Evolutionary conservation across 2,329 filamentous ascomycete species (phyloP).

Genomic region (Colletotrichum tanaceti): DNA sequence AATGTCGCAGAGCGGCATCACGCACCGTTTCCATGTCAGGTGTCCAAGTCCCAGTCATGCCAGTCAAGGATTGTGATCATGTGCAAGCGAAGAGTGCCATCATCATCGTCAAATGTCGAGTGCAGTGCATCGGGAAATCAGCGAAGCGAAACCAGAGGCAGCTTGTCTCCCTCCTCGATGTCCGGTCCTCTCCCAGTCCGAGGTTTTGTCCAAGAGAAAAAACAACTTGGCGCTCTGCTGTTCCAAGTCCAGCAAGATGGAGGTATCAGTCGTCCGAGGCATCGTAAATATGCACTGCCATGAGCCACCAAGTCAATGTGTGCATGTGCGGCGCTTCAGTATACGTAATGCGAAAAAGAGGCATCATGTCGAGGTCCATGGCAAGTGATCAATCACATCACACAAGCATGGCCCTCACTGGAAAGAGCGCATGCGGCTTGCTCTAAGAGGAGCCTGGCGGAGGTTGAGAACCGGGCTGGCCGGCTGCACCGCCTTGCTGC

Average conservation of each 20-base stretch:
- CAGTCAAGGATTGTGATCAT: conserved; percentile 39
- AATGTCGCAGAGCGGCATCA: conserved; percentile 34
- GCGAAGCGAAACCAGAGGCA: conserved; percentile 30
- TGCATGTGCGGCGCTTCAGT: conserved; percentile 38
- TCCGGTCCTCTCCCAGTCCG: conserved; percentile 10
- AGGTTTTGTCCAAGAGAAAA: conserved; percentile 32
- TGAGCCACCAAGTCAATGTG: conserved; percentile 32
- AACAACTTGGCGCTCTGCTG: conserved; percentile 37
- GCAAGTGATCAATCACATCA: conserved; percentile 43
- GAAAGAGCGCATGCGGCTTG: conserved; percentile 18
- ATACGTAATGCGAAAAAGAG: conserved; percentile 39
- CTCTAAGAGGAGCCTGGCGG: conserved; percentile 39
- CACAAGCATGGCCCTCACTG: conserved; percentile 36
- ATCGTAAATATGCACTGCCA: conserved; percentile 24
- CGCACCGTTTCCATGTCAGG: conserved; percentile 38
- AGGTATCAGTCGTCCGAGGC: conserved; percentile 34
- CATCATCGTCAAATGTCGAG: conserved; percentile 39
- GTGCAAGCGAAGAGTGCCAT: conserved; percentile 39
- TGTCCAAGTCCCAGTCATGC: conserved; percentile 32
- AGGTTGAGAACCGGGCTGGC: conserved; percentile 41
- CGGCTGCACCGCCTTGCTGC: conserved; percentile 51
- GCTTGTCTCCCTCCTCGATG: conserved; percentile 11
- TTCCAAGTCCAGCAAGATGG: conserved; percentile 30
- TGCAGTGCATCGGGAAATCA: conserved; percentile 39
- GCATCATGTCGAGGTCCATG: conserved; percentile 41